Evolutionary conservation across 768 basidiomycete species (phyloP).

Genomic region (Boletus huronensis): DNA sequence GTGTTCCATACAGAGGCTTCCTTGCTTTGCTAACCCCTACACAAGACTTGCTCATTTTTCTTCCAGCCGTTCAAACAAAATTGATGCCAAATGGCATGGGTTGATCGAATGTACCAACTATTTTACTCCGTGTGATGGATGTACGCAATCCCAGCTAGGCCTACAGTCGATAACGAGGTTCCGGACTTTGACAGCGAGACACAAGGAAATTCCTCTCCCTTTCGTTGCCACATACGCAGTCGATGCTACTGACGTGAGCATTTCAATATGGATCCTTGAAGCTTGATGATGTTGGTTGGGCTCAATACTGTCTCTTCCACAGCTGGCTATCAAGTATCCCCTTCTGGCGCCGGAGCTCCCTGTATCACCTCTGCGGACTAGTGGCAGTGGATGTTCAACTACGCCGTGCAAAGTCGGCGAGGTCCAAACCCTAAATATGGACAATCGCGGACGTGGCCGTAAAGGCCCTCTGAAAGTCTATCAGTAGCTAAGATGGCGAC

Average conservation of each 20-base stretch:
- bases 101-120: too few relatives aligned
- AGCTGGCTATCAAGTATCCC: background rate
- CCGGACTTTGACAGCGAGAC: background rate
- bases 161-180: background rate
- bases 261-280: background rate
- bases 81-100: too few relatives aligned
- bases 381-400: background rate
- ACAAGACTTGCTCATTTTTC: too few relatives aligned
- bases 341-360: background rate
- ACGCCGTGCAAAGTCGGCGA: background rate
- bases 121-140: too few relatives aligned
- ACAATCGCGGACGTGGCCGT: background rate
- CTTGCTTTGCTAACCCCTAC: too few relatives aligned
- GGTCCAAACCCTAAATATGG: background rate
- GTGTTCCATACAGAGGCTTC: too few relatives aligned
- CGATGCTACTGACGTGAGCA: background rate
- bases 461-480: background rate
- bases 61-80: too few relatives aligned
- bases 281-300: background rate
- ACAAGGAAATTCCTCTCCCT: background rate
- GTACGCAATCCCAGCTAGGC: too few relatives aligned
- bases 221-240: background rate
- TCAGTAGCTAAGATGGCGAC: background rate
- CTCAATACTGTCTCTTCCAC: background rate
- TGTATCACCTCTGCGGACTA: background rate